phyloP scores from a whole-genome alignment of 208 protist genomes.

The Trypanosoma boissoni region DNA sequence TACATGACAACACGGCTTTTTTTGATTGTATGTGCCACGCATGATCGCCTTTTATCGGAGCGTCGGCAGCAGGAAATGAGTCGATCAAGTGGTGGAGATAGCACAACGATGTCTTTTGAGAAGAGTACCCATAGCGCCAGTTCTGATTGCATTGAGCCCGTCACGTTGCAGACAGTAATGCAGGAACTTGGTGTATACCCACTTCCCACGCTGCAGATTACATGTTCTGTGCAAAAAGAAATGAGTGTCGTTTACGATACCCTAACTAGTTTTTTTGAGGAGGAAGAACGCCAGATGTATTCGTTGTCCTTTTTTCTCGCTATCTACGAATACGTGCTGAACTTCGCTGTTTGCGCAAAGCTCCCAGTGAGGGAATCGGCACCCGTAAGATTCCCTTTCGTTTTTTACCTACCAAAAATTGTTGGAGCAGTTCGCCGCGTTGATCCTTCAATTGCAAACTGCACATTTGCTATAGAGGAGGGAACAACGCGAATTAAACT shows the following conservation, averaged over 20 bases:
- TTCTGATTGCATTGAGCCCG: neutral
- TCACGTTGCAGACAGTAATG: slow-evolving; percentile 16
- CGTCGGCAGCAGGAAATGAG: neutral
- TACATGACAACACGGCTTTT: slow-evolving; percentile 70
- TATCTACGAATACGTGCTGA: slow-evolving; percentile 55
- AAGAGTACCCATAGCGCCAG: slow-evolving; percentile 7
- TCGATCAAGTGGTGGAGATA: neutral
- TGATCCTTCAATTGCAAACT: slow-evolving; percentile 4
- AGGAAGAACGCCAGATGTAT: slow-evolving; percentile 50
- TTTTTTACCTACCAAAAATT: slow-evolving; percentile 22
- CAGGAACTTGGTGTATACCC: slow-evolving; percentile 35
- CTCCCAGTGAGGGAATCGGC: neutral
- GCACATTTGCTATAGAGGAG: neutral
- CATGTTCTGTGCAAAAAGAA: slow-evolving; percentile 2
- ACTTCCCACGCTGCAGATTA: slow-evolving; percentile 24
- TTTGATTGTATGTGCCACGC: slow-evolving; percentile 59
- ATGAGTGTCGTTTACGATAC: slow-evolving; percentile 42
- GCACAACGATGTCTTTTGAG: slow-evolving; percentile 8
- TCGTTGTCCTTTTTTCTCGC: slow-evolving; percentile 39
- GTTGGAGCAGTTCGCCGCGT: slow-evolving; percentile 15
- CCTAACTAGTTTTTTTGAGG: slow-evolving; percentile 43
- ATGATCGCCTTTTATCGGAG: slow-evolving; percentile 36
- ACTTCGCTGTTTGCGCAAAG: slow-evolving; percentile 20
- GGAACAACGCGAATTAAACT: neutral
- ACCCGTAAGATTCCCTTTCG: neutral